Conservation (phyloP, 495 filamentous ascomycete species). For the Penicillium samsonianum region DNA sequence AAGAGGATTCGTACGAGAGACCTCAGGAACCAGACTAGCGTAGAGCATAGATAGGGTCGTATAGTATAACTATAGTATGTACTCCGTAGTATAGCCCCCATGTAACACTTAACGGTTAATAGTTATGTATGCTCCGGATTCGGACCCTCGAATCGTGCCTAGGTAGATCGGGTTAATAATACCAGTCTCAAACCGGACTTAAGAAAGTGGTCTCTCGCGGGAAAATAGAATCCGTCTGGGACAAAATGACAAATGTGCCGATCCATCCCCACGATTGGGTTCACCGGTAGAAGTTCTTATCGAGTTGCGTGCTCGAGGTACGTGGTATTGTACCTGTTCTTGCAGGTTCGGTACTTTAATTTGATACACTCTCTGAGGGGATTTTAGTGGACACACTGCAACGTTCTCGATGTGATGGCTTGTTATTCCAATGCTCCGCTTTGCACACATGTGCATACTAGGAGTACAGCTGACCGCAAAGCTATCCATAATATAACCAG, state of each 20-base stretch:
- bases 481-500: not conserved
- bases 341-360: not conserved
- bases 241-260: slow-evolving; percentile 46
- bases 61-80: not conserved
- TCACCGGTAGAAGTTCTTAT: slow-evolving; percentile 34
- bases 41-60: not conserved
- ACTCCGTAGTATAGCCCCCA: not conserved
- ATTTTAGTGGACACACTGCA: slow-evolving; percentile 10
- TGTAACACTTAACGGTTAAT: slow-evolving; percentile 19
- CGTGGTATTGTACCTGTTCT: slow-evolving; percentile 11
- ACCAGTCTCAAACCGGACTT: slow-evolving; percentile 17
- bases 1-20: slow-evolving; percentile 16
- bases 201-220: slow-evolving; percentile 22
- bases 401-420: not conserved
- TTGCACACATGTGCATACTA: not conserved
- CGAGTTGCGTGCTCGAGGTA: slow-evolving; percentile 8
- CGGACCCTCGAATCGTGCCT: slow-evolving; percentile 21
- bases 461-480: slow-evolving; percentile 14
- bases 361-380: not conserved
- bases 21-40: not conserved
- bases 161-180: slow-evolving; percentile 14
- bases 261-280: slow-evolving; percentile 44
- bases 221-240: slow-evolving; percentile 50
- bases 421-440: slow-evolving; percentile 2
- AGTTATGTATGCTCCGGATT: slow-evolving; percentile 23